Evolutionary conservation across 2,329 filamentous ascomycete genomes (phyloP), one percentile per base, ranked within the genome.

Genomic region (Karstenula rhodostoma): DNA sequence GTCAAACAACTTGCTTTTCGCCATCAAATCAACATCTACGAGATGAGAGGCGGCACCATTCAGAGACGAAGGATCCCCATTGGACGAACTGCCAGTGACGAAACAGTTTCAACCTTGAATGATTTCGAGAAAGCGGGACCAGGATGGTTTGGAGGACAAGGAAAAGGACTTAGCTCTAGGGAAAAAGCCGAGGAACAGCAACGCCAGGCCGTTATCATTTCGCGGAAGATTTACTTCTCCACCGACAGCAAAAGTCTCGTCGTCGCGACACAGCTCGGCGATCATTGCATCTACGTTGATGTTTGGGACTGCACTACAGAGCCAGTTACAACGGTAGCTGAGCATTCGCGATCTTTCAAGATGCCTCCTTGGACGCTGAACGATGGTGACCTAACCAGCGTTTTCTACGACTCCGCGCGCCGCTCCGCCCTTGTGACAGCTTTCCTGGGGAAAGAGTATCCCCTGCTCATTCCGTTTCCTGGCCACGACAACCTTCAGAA

Each of bases 191-290:
- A 77, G 53, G 75, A 77, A 42, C 68, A 71, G 7, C 66, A 69
- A 42, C 53, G 65, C 53, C 67, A 69, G 50, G 63, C 66, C 27
- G 66, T 66, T 4, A 67, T 74, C 27, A 68, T 75, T 27, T 71
- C 72, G 15, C 66, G 75, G 32, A 76, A 70, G 56, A 56, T 77
- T 2, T 70, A 74, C 50, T 78, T 77, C 40, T 77, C 74, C 1
- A 67, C 71, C 8, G 72, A 78, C 59, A 72, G 68, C 40, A 70
- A 69, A 55, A 64, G 66, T 17, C 68, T 78, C 17, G 69, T 73
- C 13, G 71, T 77, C 19, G 74, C 75, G 9, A 76, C 73, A 1
- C 75, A 76, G 51, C 66, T 77, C 3, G 73, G 68, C 3, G 70
- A 76, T 37, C 72, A 73, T 50, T 69, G 65, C 54, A 67, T 73